A percentile compares a stretch with the other conserved stretches of the same genome.
Evolutionary conservation across 129 eudicot species (phyloP).

Genomic region (Centrapalus pauciflorus): DNA sequence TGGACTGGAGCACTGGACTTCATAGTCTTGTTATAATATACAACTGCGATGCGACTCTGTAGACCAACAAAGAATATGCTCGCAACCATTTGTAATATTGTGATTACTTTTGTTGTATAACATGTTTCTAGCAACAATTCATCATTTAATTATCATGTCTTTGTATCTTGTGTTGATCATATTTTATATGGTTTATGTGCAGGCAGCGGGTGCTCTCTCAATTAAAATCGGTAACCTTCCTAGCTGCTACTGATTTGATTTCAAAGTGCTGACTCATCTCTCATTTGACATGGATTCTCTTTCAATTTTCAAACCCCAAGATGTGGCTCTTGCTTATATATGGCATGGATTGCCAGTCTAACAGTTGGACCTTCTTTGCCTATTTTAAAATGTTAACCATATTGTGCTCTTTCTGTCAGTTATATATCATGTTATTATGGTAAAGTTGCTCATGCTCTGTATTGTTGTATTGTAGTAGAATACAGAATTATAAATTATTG

Average conservation of each 20-base stretch:
- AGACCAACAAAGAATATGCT: not conserved
- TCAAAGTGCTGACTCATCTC: not conserved
- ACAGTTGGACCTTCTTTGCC: not conserved
- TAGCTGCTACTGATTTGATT: conserved; percentile 3
- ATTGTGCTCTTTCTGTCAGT: not conserved
- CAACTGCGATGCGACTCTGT: not conserved
- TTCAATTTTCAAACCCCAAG: not conserved
- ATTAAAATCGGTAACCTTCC: conserved; percentile 71
- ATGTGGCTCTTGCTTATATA: not conserved
- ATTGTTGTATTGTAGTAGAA: not conserved
- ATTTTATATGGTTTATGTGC: conserved; percentile 30
- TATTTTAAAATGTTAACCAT: not conserved
- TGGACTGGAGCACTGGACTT: conserved; percentile 9
- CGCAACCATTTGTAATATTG: not conserved
- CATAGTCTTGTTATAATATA: not conserved
- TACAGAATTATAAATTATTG: not conserved
- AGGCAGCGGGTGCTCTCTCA: conserved; percentile 97
- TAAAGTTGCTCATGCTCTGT: not conserved
- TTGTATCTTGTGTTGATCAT: conserved; percentile 4
- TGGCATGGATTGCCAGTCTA: not conserved
- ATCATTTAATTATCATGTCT: not conserved
- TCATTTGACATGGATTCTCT: not conserved
- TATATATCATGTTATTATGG: not conserved
- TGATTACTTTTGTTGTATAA: not conserved
- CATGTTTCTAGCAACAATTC: not conserved